phyloP scores from a whole-genome alignment of 768 basidiomycete genomes.

The Coprinellus micaceus region DNA sequence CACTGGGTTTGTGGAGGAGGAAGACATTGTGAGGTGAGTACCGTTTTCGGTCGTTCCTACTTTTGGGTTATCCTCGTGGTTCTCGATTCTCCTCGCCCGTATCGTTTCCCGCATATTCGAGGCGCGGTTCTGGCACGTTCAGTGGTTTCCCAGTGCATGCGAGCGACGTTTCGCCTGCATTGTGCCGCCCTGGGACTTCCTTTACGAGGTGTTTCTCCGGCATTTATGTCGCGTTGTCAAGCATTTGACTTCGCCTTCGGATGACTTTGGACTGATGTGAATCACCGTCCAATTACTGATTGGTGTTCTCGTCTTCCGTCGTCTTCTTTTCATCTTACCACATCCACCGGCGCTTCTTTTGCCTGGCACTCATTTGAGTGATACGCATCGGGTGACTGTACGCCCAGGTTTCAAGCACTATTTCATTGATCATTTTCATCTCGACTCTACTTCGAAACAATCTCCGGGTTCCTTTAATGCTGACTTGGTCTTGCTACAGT shows the following conservation, averaged over 20 bases:
- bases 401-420: background rate
- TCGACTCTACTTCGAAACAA: no score
- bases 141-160: no score
- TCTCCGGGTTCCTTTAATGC: no score
- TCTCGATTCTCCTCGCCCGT: background rate
- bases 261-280: no score
- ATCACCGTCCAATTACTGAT: background rate
- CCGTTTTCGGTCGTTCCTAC: background rate
- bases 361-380: background rate
- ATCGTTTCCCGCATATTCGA: no score
- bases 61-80: background rate
- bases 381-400: background rate
- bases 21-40: conserved; percentile 78
- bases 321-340: background rate
- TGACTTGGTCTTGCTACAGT: conserved; percentile 34
- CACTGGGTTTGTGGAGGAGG: conserved; percentile 50
- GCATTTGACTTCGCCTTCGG: background rate
- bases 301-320: background rate
- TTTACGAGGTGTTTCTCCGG: background rate
- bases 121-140: no score
- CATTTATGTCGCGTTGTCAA: background rate
- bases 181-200: no score
- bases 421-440: background rate
- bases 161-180: no score
- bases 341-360: background rate